phyloP scores from a whole-genome alignment of 495 filamentous ascomycete genomes.

The Aspergillus conjunctus region DNA sequence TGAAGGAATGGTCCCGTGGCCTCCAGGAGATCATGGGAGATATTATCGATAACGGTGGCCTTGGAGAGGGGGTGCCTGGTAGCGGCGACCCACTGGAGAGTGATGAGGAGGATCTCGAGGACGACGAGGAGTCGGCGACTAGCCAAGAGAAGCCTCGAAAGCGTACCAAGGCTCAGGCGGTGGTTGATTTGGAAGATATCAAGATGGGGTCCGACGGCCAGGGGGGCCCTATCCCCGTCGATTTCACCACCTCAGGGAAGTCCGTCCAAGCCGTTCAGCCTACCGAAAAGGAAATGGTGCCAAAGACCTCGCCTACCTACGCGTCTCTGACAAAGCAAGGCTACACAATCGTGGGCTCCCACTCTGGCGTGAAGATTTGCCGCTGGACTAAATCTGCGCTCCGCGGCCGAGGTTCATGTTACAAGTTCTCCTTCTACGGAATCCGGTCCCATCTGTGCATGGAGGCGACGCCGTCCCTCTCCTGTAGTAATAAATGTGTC shows the following conservation, averaged over 20 bases:
- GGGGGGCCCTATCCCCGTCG: conserved; percentile 66
- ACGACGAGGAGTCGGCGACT: conserved; percentile 41
- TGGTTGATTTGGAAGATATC: conserved; percentile 86
- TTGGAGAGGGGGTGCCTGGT: conserved; percentile 78
- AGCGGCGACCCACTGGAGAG: conserved; percentile 84
- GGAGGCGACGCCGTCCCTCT: conserved; percentile 94
- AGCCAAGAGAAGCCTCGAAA: conserved; percentile 34
- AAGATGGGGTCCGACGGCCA: conserved; percentile 54
- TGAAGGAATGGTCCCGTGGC: conserved; percentile 77
- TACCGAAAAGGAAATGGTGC: conserved; percentile 86
- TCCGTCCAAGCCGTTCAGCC: conserved; percentile 43
- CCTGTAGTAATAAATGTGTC: conserved; percentile 96
- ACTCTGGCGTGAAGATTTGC: conserved; percentile 96
- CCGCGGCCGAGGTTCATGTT: conserved; percentile 92
- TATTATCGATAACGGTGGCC: conserved; percentile 58
- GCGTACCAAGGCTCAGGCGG: conserved; percentile 45
- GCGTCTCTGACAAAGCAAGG: conserved; percentile 90
- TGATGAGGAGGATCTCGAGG: conserved; percentile 68
- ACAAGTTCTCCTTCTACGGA: conserved; percentile 96
- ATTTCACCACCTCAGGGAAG: conserved; percentile 75
- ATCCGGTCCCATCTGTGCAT: conserved; percentile 95
- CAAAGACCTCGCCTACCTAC: conserved; percentile 84
- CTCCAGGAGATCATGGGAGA: conserved; percentile 71
- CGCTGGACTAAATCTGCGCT: conserved; percentile 98
- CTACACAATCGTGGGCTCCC: conserved; percentile 90